These are phyloP conservation scores for Fusarium keratoplasticum DNA, from an alignment of 2,329 filamentous ascomycete species.

Conservation along the genomic window DNA sequence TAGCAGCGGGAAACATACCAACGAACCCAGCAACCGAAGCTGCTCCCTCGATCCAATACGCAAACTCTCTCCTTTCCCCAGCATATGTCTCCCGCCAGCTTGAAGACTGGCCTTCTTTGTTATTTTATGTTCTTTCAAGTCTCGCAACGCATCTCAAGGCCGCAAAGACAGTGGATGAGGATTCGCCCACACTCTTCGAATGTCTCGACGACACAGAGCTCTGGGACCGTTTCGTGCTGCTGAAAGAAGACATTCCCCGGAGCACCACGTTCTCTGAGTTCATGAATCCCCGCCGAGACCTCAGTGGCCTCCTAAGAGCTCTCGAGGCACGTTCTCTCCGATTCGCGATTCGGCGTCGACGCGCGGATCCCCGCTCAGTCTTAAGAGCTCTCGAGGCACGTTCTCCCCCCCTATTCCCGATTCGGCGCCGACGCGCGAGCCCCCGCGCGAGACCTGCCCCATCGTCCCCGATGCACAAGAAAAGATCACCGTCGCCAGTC, in stretches of 20 bases:
- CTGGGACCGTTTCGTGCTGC: neutral
- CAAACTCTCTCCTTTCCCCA: neutral
- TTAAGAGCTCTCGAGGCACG: too few species aligned
- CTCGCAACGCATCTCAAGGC: neutral
- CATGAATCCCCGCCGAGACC: too few species aligned
- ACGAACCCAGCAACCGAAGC: neutral
- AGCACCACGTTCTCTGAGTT: neutral
- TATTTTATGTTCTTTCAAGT: neutral
- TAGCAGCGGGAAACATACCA: neutral
- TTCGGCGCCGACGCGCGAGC: too few species aligned
- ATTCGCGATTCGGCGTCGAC: too few species aligned
- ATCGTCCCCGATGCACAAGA: too few species aligned
- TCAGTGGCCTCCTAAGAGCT: too few species aligned
- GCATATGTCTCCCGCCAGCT: neutral
- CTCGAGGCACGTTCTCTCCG: too few species aligned
- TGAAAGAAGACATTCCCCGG: neutral
- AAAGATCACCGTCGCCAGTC: too few species aligned
- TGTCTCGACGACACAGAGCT: neutral
- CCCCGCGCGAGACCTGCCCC: too few species aligned
- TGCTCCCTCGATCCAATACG: neutral
- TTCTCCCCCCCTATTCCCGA: too few species aligned
- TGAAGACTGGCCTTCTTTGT: neutral
- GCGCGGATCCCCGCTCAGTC: too few species aligned
- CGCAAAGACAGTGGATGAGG: neutral
- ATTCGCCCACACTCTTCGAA: neutral